Base-by-base conservation (phyloP, 495 filamentous ascomycete species). In the Podospora didyma region DNA sequence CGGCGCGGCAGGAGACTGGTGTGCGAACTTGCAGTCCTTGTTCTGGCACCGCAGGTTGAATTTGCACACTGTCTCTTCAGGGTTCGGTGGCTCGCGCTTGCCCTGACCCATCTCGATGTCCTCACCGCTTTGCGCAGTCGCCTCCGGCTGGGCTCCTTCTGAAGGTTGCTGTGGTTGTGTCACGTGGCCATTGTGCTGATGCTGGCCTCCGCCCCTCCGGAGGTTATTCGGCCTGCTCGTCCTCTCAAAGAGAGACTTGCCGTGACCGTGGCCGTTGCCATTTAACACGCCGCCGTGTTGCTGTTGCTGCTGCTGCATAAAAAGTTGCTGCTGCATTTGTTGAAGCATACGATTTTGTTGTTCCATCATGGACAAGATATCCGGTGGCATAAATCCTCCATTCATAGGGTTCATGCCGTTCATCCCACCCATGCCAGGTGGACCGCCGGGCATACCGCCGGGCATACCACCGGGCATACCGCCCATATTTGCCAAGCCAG, bases 1-100 rank as follows among this genome's bases (percentile, higher is more conserved):
- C 16, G 89, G 89, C 37, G 93, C 92, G 20, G 89, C 92, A 23
- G 94, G 89, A 14, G 92, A 96, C 69, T 96, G 94, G 64, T 99
- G 94, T 23, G 89, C 94, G 68, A 89, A 97, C 45, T 84, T 86
- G 70, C 94, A 99, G 55, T 96, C 90, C 58, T 83, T 81, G 67
- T 95, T 92, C 19, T 86, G 89, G 74, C 94, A 99, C 49, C 80
- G 77, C 31, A 90, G 77, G 72, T 96, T 96, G 75, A 86, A 99
- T 46, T 86, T 89, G 80, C 94, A 99, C 34, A 82, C 75, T 48
- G 81, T 82, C 59, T 86, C 80, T 11, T 85, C 84, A 54, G 84
- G 69, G 64, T 75, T 81, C 1, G 63, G 66, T 12, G 71, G 58
- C 59, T 83, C 77, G 54, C 70, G 67, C 66, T 71, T 77, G 24